Evolutionary conservation across 1,139 yeast species (phyloP), one percentile per base, ranked within the genome.

Genomic region (Kurtzmaniella quercitrusa): DNA sequence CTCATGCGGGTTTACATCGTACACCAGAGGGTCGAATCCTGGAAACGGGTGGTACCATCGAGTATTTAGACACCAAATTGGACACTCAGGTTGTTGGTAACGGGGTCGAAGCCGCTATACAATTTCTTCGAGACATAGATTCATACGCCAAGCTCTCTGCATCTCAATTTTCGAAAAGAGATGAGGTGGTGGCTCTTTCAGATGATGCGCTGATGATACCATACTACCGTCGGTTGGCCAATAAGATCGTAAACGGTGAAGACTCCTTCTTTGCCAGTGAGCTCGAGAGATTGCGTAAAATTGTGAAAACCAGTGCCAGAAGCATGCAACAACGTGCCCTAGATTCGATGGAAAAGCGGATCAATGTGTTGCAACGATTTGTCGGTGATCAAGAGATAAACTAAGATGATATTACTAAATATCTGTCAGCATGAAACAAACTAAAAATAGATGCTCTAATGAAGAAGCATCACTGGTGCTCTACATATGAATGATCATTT

Each of bases 11-110:
- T 0, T 68, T 80, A n/a, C 63, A 64, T 49, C 73, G 96, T 52
- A 64, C 66, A 26, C 44, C 53, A 1, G 52, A 55, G 35, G 95
- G 95, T 4, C 56, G 63, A 2, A 65, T 86, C 39, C 57, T 60
- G 39, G 57, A 55, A 1, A 50, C 52, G 8, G 89, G 88, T 8
- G 95, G 95, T 17, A 64, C 77, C 41, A 61, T 81, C 28, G 52
- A 56, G 2, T 66, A 62, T 3, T 46, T 80, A 28, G 80, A 79
- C 44, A 50, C 52, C 2, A 45, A 66, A 36, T 55, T 76, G 32
- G 50, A 53, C 26, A 46, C 51, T n/a, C 34, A 61, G 42, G 42
- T 66, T 6, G 22, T 26, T 7, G 42, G 42, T 15, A 40, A 39
- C 18, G 34, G 35, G 33, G 47, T 45, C 17, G 40, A 41, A n/a